phyloP scores from a whole-genome alignment of 192 early-diverging fungal species.

The Pilaira anomala region DNA sequence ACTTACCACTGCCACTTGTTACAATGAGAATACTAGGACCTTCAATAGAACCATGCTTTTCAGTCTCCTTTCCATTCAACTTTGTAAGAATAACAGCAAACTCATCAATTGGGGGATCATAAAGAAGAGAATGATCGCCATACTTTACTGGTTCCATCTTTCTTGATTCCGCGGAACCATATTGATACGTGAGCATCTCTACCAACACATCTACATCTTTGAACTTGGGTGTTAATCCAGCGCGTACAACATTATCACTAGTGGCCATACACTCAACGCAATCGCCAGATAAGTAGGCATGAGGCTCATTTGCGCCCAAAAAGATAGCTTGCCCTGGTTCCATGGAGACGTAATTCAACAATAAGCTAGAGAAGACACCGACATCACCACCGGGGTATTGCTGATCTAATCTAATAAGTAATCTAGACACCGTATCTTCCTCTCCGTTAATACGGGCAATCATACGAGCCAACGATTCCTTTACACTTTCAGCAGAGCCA shows the following conservation, averaged over 20 bases:
- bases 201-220: slow-evolving; percentile 91
- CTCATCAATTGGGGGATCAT: slow-evolving; percentile 96
- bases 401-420: slow-evolving; percentile 67
- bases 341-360: slow-evolving; percentile 85
- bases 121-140: slow-evolving; percentile 57
- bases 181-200: slow-evolving; percentile 87
- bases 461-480: slow-evolving; percentile 50
- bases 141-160: slow-evolving; percentile 64
- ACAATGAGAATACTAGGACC: slow-evolving; percentile 90
- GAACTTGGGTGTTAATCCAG: slow-evolving; percentile 96
- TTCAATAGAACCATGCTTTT: slow-evolving; percentile 48
- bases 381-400: slow-evolving; percentile 89
- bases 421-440: slow-evolving; percentile 49
- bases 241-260: slow-evolving; percentile 94
- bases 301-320: slow-evolving; percentile 95
- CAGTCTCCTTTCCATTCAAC: slow-evolving; percentile 37
- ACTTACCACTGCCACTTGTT: slow-evolving; percentile 65
- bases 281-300: slow-evolving; percentile 95
- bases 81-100: slow-evolving; percentile 78
- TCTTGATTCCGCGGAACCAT: slow-evolving; percentile 76
- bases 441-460: slow-evolving; percentile 44
- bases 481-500: slow-evolving; percentile 43
- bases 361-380: slow-evolving; percentile 82
- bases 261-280: slow-evolving; percentile 99
- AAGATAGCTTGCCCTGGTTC: slow-evolving; percentile 87